phyloP scores from a whole-genome alignment of 805 yeast species.

The Lachancea lanzarotensis region DNA sequence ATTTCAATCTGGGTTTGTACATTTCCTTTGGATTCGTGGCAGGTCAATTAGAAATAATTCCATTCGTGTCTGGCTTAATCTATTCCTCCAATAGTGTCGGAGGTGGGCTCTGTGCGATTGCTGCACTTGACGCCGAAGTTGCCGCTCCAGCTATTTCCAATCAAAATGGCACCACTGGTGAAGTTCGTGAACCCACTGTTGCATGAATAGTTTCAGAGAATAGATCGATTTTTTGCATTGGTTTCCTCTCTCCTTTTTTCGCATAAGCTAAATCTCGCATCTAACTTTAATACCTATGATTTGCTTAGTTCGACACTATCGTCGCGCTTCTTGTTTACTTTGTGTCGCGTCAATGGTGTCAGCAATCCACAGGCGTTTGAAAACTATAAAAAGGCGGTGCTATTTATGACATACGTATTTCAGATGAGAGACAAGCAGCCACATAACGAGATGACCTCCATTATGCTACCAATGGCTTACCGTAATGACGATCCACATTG shows the following conservation, averaged over 20 bases:
- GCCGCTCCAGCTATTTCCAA: not conserved
- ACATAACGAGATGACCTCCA: conserved; percentile 6
- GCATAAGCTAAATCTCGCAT: not conserved
- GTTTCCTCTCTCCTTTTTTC: not conserved
- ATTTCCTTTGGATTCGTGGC: conserved; percentile 27
- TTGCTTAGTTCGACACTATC: not conserved
- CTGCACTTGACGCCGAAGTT: conserved; percentile 24
- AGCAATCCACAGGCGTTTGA: too few relatives aligned
- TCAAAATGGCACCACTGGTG: not conserved
- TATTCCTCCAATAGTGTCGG: conserved; percentile 23
- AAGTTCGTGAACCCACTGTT: not conserved
- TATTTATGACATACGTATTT: too few relatives aligned
- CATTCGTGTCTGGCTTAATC: conserved; percentile 14
- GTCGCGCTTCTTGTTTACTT: not conserved
- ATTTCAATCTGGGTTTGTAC: conserved; percentile 23
- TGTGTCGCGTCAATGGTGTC: not conserved
- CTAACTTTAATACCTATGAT: not conserved
- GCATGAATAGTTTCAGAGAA: not conserved
- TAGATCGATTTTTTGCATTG: not conserved
- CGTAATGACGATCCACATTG: not conserved
- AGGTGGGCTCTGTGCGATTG: conserved; percentile 19
- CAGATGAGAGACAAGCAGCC: not conserved
- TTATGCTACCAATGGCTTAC: conserved; percentile 5
- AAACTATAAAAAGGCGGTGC: too few relatives aligned
- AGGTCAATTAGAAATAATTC: conserved; percentile 23